These are phyloP conservation scores for Glycine tomentella DNA, from an alignment of 306 rosid genomes.

Conservation along the genomic window DNA sequence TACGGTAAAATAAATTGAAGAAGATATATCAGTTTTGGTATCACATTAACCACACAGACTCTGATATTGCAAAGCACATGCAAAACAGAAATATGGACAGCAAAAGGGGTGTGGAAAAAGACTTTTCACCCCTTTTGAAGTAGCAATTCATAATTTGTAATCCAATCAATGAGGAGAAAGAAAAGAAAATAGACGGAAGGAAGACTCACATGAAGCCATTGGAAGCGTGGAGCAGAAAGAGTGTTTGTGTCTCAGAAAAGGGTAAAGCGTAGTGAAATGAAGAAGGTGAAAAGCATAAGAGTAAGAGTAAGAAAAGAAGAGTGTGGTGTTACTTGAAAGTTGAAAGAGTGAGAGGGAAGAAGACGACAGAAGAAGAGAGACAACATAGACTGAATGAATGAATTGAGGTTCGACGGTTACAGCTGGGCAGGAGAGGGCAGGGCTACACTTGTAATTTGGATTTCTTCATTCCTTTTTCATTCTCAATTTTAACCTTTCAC, in stretches of 20 bases:
- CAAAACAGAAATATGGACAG: constrained; percentile 17
- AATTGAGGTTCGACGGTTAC: constrained; percentile 5
- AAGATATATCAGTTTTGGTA: neutral
- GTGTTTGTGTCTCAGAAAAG: neutral
- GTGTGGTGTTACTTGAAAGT: neutral
- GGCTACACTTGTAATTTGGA: no score
- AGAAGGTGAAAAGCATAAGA: neutral
- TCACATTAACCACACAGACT: neutral
- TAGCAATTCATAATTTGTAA: constrained; percentile 15
- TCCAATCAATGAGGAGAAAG: neutral
- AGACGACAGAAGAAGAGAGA: constrained; percentile 5
- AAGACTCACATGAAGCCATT: constrained; percentile 81
- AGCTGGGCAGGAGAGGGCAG: neutral
- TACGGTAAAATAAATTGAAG: neutral
- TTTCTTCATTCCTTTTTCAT: neutral
- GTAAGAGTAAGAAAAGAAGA: neutral
- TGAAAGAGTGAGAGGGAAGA: neutral
- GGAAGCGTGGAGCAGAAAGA: neutral
- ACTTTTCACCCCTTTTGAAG: neutral
- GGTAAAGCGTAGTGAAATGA: no score
- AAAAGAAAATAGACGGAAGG: constrained; percentile 20
- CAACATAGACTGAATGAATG: neutral
- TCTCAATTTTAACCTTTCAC: neutral
- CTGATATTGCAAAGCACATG: neutral
- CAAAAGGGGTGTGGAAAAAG: neutral